Evolutionary conservation across 805 yeast genomes (phyloP), one percentile per base, ranked within the genome.

Genomic region (Kodamaea restingae): DNA sequence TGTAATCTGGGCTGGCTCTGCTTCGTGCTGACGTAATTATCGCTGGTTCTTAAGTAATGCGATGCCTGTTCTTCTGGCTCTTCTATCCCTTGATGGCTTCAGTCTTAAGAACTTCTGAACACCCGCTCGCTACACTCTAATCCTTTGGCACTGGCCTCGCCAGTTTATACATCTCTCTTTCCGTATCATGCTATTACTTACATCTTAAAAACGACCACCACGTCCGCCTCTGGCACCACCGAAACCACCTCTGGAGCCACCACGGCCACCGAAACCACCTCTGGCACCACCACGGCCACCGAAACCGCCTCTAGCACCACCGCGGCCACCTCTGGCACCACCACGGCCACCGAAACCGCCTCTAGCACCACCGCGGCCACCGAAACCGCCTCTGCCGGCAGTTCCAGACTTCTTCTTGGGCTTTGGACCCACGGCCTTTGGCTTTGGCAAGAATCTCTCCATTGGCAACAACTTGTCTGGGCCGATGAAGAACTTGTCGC

Each of bases 381-480:
- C 64, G 30, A 49, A 48, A 4, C 27, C 43, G 15, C 77, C 75
- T 21, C 63, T 54, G 32, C 79, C 76, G 43, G 76, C 72, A 31
- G 75, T 70, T 54, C 78, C 71, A 65, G 81, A 73, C 71, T 78
- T 81, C 68, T 73, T 82, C 62, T 84, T 78, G 51, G 84, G 82
- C 60, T 83, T 84, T 48, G 95, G 93, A 29, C 90, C 91, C 34
- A 78, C 78, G 41, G 77, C 82, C 72, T 87, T 87, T 37, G 99
- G 95, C 70, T 91, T 88, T 49, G 99, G 99, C 65, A 93, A 73
- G 71, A 93, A 93, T 72, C 98, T 81, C 56, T 93, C 98, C 49
- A 93, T 70, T 33, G 99, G 99, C 50, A 93, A 78, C 51, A 93
- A 75, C 68, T 93, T 93, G 67, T 93, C 98, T 39, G 95, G 87